These are phyloP conservation scores for Plasmodium gallinaceum DNA, from an alignment of 169 alveolate species.

Conservation along the genomic window DNA sequence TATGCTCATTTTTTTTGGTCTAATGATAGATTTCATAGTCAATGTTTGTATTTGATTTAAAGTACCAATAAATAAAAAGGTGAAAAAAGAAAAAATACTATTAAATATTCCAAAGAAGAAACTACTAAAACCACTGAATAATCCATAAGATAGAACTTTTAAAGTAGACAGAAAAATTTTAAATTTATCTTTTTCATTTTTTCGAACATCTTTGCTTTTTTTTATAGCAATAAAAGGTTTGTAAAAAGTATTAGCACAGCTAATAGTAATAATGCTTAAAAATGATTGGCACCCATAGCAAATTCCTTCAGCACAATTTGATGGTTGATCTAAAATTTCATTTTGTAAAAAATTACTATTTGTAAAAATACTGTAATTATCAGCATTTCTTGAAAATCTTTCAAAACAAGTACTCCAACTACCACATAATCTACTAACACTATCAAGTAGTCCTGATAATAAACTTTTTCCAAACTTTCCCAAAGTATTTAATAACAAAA, in stretches of 20 bases:
- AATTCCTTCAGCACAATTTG: constrained; percentile 84
- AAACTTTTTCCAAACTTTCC: constrained; percentile 64
- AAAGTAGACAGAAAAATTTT: constrained; percentile 35
- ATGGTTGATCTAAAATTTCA: constrained; percentile 82
- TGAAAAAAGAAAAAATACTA: constrained; percentile 79
- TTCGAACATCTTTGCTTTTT: constrained; percentile 73
- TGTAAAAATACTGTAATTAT: constrained; percentile 67
- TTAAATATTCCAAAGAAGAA: constrained; percentile 78
- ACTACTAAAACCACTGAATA: constrained; percentile 78
- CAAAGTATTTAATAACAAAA: constrained; percentile 46
- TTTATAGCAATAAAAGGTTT: constrained; percentile 78
- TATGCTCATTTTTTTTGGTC: constrained; percentile 81
- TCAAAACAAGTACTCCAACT: constrained; percentile 78
- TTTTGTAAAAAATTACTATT: constrained; percentile 79
- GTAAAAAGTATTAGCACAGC: constrained; percentile 71
- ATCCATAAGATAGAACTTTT: constrained; percentile 53
- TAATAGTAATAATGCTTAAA: constrained; percentile 79
- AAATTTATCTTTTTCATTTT: constrained; percentile 73
- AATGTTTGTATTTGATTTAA: constrained; percentile 86
- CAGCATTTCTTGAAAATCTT: constrained; percentile 77
- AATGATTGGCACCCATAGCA: constrained; percentile 81
- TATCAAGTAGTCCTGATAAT: constrained; percentile 71
- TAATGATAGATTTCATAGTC: constrained; percentile 82
- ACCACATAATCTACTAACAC: constrained; percentile 70
- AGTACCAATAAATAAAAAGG: constrained; percentile 82